Evolutionary conservation across 768 basidiomycete genomes (phyloP).

Genomic region (Lactarius akahatsu): DNA sequence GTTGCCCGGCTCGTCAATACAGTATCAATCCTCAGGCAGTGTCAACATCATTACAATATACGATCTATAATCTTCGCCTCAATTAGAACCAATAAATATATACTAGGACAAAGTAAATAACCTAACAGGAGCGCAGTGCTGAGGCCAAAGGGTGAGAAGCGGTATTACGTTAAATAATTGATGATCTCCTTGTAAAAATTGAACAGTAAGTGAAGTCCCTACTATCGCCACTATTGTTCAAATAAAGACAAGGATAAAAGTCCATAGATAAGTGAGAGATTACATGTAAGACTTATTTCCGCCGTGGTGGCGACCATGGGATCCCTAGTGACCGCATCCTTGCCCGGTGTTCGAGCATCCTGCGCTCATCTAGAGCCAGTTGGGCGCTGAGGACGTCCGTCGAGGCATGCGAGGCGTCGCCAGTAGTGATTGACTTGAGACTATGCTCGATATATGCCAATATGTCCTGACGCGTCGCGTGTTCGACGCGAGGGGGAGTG

Average conservation of each 20-base stretch:
- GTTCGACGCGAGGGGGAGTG: slow-evolving; percentile 3
- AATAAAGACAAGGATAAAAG: not conserved
- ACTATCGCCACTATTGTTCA: not conserved
- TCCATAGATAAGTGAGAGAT: slow-evolving; percentile 1
- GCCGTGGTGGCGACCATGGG: slow-evolving; percentile 5
- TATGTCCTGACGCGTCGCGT: not conserved
- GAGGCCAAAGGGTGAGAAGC: not conserved
- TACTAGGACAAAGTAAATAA: not conserved
- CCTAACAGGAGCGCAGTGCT: not conserved
- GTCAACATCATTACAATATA: not conserved
- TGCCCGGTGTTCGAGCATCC: not conserved
- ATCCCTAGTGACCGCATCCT: slow-evolving; percentile 14
- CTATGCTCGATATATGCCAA: slow-evolving; percentile 17
- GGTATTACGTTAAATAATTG: too few relatives aligned
- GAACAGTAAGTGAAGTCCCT: not conserved
- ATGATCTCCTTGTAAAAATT: too few relatives aligned
- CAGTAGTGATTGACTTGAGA: slow-evolving; percentile 1
- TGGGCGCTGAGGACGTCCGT: not conserved
- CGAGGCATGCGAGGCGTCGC: not conserved
- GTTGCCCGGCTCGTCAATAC: not conserved
- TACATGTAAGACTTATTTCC: not conserved
- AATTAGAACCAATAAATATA: not conserved
- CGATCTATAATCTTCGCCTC: not conserved
- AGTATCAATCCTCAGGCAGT: not conserved
- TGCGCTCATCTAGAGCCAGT: not conserved